Base-by-base conservation (phyloP, 352 stramenopile genomes). In the Pythium aristosporum region DNA sequence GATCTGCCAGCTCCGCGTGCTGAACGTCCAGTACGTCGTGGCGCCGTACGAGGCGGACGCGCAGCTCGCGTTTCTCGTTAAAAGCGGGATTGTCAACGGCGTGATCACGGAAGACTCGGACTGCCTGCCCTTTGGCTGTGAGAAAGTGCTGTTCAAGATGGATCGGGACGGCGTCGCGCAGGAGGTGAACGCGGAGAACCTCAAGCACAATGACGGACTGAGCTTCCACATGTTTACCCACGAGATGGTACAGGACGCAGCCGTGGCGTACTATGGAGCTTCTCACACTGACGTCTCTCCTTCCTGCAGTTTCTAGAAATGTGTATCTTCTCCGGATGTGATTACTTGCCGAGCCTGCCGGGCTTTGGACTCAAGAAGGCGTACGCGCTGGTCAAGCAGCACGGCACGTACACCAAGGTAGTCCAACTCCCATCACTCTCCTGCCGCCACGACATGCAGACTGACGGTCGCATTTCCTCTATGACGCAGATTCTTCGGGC, bases 1-100 rank as follows among this genome's bases (percentile, higher is more conserved):
- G 5, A 76, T 87, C 23, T 60, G 91, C 42, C 65, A 72, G 32
- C 68, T 46, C 18, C 30, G 36, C 13, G 23, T 68, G 7, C 82
- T 91, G 73, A 47, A 75, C 42, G 80, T 99, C 20, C 60, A 88
- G 8, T 99, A 96, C 72, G 78, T 99, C 25, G 95, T 99, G 2
- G 97, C 97, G 16, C 97, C 97, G n/a, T 99, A 99, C 70, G 97
- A 99, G 77, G 97, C 97, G 18, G 97, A 99, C 67, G 96, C 97
- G 10, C 96, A 99, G 76, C 72, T 99, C 59, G 96, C 96, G 9
- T 98, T 96, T 65, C 65, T 99, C 21, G 91, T 83, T 23, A 83
- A 82, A 13, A 67, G 74, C 11, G 85, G 79, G 57, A 64, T 97
- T 30, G 77, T 98, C 42, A 96, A 99, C 65, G 80, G 89, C 5